These are phyloP conservation scores for Termitomyces sp. DNA, from an alignment of 768 basidiomycete genomes.

Conservation along the genomic window DNA sequence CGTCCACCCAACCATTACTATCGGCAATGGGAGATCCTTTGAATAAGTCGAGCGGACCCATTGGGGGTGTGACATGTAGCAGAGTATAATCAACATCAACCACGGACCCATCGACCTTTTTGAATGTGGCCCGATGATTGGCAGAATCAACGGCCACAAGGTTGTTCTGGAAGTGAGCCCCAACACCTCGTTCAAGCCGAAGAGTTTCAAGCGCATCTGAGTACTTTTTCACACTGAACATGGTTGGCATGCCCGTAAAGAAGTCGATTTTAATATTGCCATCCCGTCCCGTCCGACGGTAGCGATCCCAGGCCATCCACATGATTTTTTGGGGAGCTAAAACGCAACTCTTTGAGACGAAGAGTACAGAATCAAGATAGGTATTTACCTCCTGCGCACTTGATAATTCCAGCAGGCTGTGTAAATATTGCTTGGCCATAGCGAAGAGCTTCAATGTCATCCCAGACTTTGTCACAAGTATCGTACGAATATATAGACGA, in stretches of 20 bases:
- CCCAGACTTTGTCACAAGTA: slow-evolving; percentile 87
- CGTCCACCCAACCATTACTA: slow-evolving; percentile 83
- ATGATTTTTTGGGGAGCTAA: slow-evolving; percentile 87
- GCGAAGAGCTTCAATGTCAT: slow-evolving; percentile 70
- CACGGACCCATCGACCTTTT: slow-evolving; percentile 63
- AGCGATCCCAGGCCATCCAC: slow-evolving; percentile 96
- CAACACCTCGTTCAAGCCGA: slow-evolving; percentile 73
- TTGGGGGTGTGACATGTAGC: slow-evolving; percentile 86
- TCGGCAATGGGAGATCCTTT: slow-evolving; percentile 77
- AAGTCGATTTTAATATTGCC: slow-evolving; percentile 67
- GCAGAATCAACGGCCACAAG: slow-evolving; percentile 66
- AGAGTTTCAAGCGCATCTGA: slow-evolving; percentile 79
- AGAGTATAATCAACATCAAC: slow-evolving; percentile 75
- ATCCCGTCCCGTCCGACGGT: slow-evolving; percentile 51
- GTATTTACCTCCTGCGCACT: slow-evolving; percentile 80
- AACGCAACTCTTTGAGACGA: not conserved
- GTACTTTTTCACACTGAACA: slow-evolving; percentile 98
- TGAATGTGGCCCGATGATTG: slow-evolving; percentile 83
- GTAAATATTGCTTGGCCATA: slow-evolving; percentile 89
- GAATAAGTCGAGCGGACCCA: slow-evolving; percentile 82
- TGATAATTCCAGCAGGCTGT: slow-evolving; percentile 88
- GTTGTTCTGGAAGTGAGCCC: slow-evolving; percentile 80
- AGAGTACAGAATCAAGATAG: not conserved
- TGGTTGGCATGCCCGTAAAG: slow-evolving; percentile 87
- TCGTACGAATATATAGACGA: slow-evolving; percentile 91